These are phyloP conservation scores for Chlorella vulgaris DNA, from an alignment of 139 green algal genomes.

Conservation along the genomic window DNA sequence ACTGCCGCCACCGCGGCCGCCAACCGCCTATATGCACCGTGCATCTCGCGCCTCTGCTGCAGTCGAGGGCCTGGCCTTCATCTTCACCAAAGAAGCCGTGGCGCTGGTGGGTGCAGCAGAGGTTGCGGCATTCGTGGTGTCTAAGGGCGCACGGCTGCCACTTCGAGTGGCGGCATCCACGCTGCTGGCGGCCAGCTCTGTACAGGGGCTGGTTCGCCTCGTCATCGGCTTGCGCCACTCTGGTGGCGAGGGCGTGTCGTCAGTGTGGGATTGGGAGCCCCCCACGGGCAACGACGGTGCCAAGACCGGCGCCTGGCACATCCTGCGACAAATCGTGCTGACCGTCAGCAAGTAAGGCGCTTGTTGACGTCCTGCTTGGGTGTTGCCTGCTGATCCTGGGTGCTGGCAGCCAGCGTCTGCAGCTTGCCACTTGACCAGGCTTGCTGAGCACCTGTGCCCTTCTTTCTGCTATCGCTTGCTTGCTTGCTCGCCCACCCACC, in stretches of 20 bases:
- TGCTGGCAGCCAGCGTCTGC: too few species aligned
- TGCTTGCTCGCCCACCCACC: background rate
- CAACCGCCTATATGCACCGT: background rate
- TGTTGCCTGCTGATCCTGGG: too few species aligned
- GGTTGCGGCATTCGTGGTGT: background rate
- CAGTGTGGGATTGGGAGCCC: conserved; percentile 44
- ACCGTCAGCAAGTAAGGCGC: conserved; percentile 18
- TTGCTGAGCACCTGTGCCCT: background rate
- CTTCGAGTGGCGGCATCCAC: background rate
- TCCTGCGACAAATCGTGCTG: conserved; percentile 32
- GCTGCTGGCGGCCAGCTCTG: background rate
- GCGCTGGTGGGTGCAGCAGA: conserved; percentile 11
- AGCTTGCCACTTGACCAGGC: background rate
- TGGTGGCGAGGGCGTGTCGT: background rate
- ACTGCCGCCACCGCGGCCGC: too few species aligned
- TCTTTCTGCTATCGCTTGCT: background rate
- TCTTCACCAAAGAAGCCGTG: background rate
- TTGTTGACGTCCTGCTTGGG: too few species aligned
- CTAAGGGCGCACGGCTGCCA: background rate
- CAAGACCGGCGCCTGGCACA: conserved; percentile 23
- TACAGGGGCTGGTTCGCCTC: background rate
- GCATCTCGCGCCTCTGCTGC: background rate
- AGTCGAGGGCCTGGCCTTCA: conserved; percentile 38
- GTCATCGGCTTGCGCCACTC: conserved; percentile 4
- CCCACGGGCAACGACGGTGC: background rate